These are phyloP conservation scores for Boehmeria nivea DNA, from an alignment of 306 rosid genomes.

Conservation along the genomic window DNA sequence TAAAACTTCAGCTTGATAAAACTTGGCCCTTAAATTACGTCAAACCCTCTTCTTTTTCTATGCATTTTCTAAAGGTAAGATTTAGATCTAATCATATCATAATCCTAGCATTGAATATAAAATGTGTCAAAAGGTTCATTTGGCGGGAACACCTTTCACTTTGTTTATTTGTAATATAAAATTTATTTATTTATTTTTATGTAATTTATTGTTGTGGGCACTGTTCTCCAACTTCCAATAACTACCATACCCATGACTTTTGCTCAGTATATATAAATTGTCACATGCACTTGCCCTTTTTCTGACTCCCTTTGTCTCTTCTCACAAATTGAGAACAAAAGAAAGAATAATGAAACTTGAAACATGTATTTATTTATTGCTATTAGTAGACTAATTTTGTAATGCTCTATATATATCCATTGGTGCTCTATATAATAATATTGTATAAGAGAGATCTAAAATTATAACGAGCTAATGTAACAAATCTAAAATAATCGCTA, in stretches of 20 bases:
- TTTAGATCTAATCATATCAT: not conserved
- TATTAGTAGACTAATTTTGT: too few species aligned
- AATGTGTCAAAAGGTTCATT: not conserved
- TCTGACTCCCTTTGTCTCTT: not conserved
- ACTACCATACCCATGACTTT: constrained; percentile 21
- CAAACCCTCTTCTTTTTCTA: not conserved
- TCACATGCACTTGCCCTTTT: constrained; percentile 16
- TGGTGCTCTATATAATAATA: too few species aligned
- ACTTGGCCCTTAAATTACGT: constrained; percentile 2
- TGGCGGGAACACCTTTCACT: constrained; percentile 7
- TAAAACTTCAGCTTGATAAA: not conserved
- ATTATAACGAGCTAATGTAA: too few species aligned
- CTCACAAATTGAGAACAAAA: not conserved
- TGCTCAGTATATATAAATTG: not conserved
- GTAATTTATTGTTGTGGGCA: not conserved
- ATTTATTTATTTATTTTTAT: not conserved
- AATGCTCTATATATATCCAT: too few species aligned
- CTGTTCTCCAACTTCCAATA: constrained; percentile 9
- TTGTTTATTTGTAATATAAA: too few species aligned
- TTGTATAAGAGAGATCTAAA: too few species aligned
- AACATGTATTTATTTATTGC: too few species aligned
- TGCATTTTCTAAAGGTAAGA: not conserved
- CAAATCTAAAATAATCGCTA: too few species aligned
- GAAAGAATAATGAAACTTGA: too few species aligned
- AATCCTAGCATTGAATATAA: not conserved